Conservation (phyloP, 2,329 filamentous ascomycete genomes). For the Ceratocystis variospora region DNA sequence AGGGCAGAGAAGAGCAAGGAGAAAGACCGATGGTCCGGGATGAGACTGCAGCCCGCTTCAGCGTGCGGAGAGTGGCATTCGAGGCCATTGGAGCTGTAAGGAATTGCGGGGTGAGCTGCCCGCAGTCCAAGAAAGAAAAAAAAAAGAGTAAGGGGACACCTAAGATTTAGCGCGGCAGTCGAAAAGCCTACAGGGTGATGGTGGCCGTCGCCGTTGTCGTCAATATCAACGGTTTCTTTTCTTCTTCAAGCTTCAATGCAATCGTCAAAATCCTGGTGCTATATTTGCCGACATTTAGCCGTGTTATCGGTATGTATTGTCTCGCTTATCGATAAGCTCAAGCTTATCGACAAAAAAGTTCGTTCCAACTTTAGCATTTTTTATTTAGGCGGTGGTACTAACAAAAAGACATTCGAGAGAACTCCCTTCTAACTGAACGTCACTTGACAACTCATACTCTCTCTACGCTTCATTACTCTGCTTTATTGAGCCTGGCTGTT, state of each 20-base stretch:
- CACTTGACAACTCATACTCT: background rate
- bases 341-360: slow-evolving; percentile 18
- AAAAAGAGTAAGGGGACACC: background rate
- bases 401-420: background rate
- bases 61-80: slow-evolving; percentile 32
- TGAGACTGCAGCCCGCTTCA: slow-evolving; percentile 27
- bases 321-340: slow-evolving; percentile 14
- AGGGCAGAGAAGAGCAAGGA: background rate
- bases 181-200: background rate
- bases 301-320: background rate
- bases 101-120: background rate
- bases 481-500: background rate
- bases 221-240: background rate
- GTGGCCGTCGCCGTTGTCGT: background rate
- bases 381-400: background rate
- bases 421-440: background rate
- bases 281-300: slow-evolving; percentile 3
- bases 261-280: slow-evolving; percentile 10
- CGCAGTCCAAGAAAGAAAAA: background rate
- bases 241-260: background rate
- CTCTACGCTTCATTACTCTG: background rate
- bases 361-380: background rate
- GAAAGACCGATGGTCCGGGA: slow-evolving; percentile 24
- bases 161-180: background rate
- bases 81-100: slow-evolving; percentile 27